phyloP scores from a whole-genome alignment of 306 rosid genomes.

The Gillenia trifoliata region DNA sequence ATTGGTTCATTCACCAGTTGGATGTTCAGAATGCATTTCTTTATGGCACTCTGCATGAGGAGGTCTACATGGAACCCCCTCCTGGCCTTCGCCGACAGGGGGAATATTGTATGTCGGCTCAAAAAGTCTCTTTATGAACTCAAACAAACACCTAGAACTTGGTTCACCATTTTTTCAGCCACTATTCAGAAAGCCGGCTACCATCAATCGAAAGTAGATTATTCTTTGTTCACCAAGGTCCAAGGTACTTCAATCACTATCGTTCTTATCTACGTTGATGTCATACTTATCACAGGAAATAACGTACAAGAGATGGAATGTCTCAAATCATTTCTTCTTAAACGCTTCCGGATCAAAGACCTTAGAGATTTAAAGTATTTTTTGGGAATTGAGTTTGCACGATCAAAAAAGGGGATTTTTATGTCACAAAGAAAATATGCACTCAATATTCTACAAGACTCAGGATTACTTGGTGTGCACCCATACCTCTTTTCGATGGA shows the following conservation, averaged over 20 bases:
- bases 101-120: too few relatives aligned
- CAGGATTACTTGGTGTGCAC: background rate
- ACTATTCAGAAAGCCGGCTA: background rate
- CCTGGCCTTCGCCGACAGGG: too few relatives aligned
- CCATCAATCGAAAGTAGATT: background rate
- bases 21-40: too few relatives aligned
- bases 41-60: too few relatives aligned
- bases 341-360: background rate
- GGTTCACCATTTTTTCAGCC: background rate
- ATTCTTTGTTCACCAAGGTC: background rate
- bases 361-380: background rate
- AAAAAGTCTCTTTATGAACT: too few relatives aligned
- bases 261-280: background rate
- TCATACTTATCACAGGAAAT: background rate
- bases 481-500: background rate
- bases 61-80: too few relatives aligned
- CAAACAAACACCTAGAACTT: too few relatives aligned
- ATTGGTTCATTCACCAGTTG: too few relatives aligned
- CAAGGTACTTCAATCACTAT: background rate
- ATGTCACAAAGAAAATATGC: conserved; percentile 10
- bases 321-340: background rate
- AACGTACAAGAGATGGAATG: background rate
- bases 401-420: background rate
- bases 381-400: conserved; percentile 2
- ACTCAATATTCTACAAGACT: background rate